Percentiles rank a stretch among this genome's conserved stretches.
Evolutionary conservation across 2,329 filamentous ascomycete genomes (phyloP).

Genomic region (Nigrospora osmanthi): DNA sequence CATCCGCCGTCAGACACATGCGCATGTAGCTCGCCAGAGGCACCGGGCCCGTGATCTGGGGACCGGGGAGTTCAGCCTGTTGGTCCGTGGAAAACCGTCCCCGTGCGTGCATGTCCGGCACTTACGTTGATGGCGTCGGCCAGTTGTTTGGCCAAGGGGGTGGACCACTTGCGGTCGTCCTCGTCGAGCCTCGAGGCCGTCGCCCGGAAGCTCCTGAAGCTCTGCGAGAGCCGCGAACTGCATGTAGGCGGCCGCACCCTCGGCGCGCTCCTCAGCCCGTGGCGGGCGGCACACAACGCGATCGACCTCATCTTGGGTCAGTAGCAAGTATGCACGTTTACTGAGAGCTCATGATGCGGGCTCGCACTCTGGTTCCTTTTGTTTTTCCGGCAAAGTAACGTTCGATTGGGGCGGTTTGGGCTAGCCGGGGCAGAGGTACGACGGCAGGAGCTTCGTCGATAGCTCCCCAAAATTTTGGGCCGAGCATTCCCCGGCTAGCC

Average conservation of each 20-base stretch:
- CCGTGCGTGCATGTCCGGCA: neutral
- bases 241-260: slow-evolving; percentile 8
- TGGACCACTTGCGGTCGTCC: slow-evolving; percentile 70
- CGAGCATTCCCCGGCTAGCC: too few relatives aligned
- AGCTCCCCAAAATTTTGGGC: too few relatives aligned
- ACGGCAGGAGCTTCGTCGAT: too few relatives aligned
- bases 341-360: too few relatives aligned
- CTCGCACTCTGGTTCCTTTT: too few relatives aligned
- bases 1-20: slow-evolving; percentile 87
- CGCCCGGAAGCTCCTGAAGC: slow-evolving; percentile 17
- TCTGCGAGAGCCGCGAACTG: slow-evolving; percentile 6
- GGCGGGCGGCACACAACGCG: slow-evolving; percentile 10
- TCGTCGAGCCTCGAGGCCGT: slow-evolving; percentile 19
- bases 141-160: slow-evolving; percentile 80
- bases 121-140: slow-evolving; percentile 77
- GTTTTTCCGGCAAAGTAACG: too few relatives aligned
- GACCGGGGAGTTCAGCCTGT: neutral
- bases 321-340: too few relatives aligned
- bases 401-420: too few relatives aligned
- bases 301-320: slow-evolving; percentile 14
- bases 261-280: slow-evolving; percentile 13
- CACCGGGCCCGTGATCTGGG: slow-evolving; percentile 73
- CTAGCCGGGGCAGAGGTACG: too few relatives aligned
- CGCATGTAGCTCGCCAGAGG: slow-evolving; percentile 95
- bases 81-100: slow-evolving; percentile 10